These are phyloP conservation scores for Nakazawaea molendinolei DNA, from an alignment of 805 yeast genomes.

Conservation along the genomic window DNA sequence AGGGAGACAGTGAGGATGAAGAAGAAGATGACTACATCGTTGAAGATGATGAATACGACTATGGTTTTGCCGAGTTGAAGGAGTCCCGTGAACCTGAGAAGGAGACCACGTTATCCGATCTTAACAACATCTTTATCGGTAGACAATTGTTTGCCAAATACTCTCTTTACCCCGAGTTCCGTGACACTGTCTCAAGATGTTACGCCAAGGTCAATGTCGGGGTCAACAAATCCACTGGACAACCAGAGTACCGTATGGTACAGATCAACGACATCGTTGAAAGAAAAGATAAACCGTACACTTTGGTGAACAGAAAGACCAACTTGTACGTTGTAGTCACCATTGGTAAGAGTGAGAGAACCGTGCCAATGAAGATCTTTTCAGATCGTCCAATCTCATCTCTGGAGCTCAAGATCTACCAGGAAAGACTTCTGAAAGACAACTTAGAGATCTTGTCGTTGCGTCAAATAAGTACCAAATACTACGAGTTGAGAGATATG, in stretches of 20 bases:
- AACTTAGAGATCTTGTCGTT: conserved; percentile 52
- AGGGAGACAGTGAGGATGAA: conserved; percentile 29
- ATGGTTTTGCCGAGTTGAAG: conserved; percentile 26
- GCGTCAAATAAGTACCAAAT: conserved; percentile 60
- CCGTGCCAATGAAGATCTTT: conserved; percentile 70
- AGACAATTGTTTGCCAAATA: conserved; percentile 68
- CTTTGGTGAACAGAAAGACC: conserved; percentile 34
- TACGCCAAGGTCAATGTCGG: conserved; percentile 85
- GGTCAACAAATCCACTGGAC: conserved; percentile 49
- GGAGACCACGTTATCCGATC: conserved; percentile 51
- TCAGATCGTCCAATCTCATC: conserved; percentile 69
- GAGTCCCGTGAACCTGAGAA: conserved; percentile 17
- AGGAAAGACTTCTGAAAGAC: conserved; percentile 51
- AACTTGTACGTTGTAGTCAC: conserved; percentile 60
- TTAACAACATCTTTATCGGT: conserved; percentile 72
- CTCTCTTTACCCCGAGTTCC: conserved; percentile 79
- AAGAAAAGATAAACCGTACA: conserved; percentile 35
- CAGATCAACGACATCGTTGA: conserved; percentile 60
- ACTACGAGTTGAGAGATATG: conserved; percentile 54
- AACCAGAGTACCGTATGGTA: conserved; percentile 75
- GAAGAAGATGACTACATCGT: conserved; percentile 24
- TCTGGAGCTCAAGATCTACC: conserved; percentile 71
- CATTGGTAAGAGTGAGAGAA: conserved; percentile 73
- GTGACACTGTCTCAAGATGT: conserved; percentile 60
- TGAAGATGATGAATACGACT: conserved; percentile 32